Conservation (phyloP, 805 yeast species). For the Yarrowia sp. region DNA sequence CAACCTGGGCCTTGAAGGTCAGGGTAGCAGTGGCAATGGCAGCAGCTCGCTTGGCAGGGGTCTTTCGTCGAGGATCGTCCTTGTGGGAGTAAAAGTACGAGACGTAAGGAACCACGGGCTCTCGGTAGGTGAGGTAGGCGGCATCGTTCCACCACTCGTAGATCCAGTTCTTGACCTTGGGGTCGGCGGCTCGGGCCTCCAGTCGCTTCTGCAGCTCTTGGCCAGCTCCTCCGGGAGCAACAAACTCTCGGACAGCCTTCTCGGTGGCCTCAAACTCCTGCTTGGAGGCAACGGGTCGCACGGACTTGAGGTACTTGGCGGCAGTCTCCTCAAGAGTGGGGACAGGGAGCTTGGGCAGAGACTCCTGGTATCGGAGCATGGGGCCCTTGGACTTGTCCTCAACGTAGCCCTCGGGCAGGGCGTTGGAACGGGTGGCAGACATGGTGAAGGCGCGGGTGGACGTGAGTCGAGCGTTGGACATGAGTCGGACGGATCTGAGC, state of each 20-base stretch:
- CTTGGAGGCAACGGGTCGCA: slow-evolving; percentile 60
- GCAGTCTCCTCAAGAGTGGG: slow-evolving; percentile 75
- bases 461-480: slow-evolving; percentile 25
- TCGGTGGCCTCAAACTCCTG: slow-evolving; percentile 53
- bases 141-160: slow-evolving; percentile 90
- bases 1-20: slow-evolving; percentile 63
- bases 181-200: slow-evolving; percentile 50
- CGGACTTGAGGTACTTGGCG: slow-evolving; percentile 61
- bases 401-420: slow-evolving; percentile 36
- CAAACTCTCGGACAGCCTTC: slow-evolving; percentile 61
- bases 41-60: slow-evolving; percentile 59
- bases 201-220: slow-evolving; percentile 66
- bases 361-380: slow-evolving; percentile 66
- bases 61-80: slow-evolving; percentile 46
- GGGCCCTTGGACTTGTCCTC: slow-evolving; percentile 53
- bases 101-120: slow-evolving; percentile 92
- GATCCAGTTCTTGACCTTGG: slow-evolving; percentile 76
- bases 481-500: slow-evolving; percentile 24
- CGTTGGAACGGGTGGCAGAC: slow-evolving; percentile 23
- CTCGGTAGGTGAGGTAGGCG: slow-evolving; percentile 86
- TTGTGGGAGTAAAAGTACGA: slow-evolving; percentile 86
- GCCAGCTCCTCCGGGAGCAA: slow-evolving; percentile 59
- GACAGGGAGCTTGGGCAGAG: slow-evolving; percentile 81
- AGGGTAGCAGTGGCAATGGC: slow-evolving; percentile 65
- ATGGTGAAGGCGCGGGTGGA: slow-evolving; percentile 21